Conservation (phyloP, 441 rosid genomes). For the Populus trichocarpa region DNA sequence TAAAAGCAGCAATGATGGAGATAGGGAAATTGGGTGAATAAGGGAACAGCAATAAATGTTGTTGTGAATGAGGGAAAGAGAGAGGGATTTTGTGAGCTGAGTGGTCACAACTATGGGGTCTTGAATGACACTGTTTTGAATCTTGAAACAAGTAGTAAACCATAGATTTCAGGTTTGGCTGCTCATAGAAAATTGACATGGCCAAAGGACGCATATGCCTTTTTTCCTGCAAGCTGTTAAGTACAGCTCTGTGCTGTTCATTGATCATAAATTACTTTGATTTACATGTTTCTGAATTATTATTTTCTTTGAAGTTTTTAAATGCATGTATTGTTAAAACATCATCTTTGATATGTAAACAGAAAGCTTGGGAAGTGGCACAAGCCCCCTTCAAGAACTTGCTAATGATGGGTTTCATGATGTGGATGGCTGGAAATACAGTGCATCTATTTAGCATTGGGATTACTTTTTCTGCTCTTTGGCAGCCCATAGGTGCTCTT, state of each 20-base stretch:
- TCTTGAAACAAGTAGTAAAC: background rate
- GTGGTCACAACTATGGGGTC: background rate
- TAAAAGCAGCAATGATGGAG: background rate
- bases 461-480: slow-evolving; percentile 94
- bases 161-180: background rate
- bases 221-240: background rate
- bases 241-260: background rate
- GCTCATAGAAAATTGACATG: background rate
- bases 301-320: no score
- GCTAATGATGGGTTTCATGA: slow-evolving; percentile 99
- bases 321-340: background rate
- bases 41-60: background rate
- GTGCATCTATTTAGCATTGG: slow-evolving; percentile 99
- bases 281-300: background rate
- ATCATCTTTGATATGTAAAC: slow-evolving; percentile 16
- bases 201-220: background rate
- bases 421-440: slow-evolving; percentile 99
- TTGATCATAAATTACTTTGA: background rate
- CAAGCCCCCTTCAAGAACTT: slow-evolving; percentile 96
- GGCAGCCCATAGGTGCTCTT: slow-evolving; percentile 96
- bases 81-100: background rate
- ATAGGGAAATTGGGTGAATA: background rate
- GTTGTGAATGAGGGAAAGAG: background rate
- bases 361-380: slow-evolving; percentile 99
- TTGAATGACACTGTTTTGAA: background rate